Evolutionary conservation across 2,329 filamentous ascomycete species (phyloP).

Genomic region (Scytalidium lignicola): DNA sequence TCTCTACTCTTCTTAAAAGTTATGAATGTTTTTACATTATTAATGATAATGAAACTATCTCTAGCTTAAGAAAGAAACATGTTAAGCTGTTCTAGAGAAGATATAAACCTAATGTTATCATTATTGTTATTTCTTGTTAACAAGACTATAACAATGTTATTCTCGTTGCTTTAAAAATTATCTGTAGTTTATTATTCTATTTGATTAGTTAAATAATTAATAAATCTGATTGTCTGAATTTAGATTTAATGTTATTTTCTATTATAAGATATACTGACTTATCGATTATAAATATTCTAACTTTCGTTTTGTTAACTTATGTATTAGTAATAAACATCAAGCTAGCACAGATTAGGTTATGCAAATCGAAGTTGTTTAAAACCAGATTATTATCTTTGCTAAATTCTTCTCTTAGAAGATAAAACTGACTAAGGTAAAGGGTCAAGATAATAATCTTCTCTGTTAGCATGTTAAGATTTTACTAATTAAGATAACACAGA

Average conservation of each 20-base stretch:
- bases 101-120: constrained; percentile 68
- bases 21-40: constrained; percentile 64
- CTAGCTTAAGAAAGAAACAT: constrained; percentile 65
- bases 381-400: constrained; percentile 54
- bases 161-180: constrained; percentile 76
- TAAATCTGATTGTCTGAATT: too few relatives aligned
- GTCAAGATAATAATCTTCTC: constrained; percentile 64
- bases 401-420: constrained; percentile 48
- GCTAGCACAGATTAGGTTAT: constrained; percentile 58
- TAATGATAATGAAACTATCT: constrained; percentile 62
- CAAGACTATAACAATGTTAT: constrained; percentile 66
- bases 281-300: constrained; percentile 68
- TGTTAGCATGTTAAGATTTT: constrained; percentile 27
- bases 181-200: constrained; percentile 37
- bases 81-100: constrained; percentile 60
- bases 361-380: constrained; percentile 63
- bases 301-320: constrained; percentile 42
- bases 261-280: constrained; percentile 20
- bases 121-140: constrained; percentile 60
- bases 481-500: constrained; percentile 64
- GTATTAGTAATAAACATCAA: constrained; percentile 49
- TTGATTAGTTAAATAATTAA: too few relatives aligned
- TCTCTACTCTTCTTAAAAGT: constrained; percentile 49
- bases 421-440: constrained; percentile 67
- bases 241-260: too few relatives aligned